Evolutionary conservation across 179 eudicot genomes (phyloP), one percentile per base, ranked within the genome.

Genomic region (Heliamphora pulchella): DNA sequence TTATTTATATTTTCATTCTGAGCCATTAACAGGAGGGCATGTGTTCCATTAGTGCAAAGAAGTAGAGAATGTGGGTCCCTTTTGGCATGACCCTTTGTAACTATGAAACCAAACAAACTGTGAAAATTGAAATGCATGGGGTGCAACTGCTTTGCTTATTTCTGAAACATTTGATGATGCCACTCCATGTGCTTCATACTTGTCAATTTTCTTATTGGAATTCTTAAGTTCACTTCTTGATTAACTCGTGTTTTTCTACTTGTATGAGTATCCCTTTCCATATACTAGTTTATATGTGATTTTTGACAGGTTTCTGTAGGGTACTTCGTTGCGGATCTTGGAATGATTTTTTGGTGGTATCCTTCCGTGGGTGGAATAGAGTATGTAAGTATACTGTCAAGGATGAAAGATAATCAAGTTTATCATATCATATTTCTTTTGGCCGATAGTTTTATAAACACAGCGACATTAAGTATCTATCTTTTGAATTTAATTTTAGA

Each of bases 281-380:
- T 55, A 11, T 69, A 71, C 46, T 22, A 71, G 20, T 71, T 55
- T 79, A 47, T 57, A 53, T 75, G n/a, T 70, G 64, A 71, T 76
- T 75, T 66, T 86, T 84, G 84, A 79, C 98, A 96, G 99, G 93
- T 92, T 80, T 92, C 99, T 77, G 97, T 90, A 79, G 99, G 99
- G 17, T 96, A 96, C 89, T 96, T 96, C 82, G 78, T 91, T 87
- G 87, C 96, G 63, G 99, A 96, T 89, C 94, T 96, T 79, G 96
- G 87, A 79, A 88, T 96, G 96, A 91, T 96, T 84, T 83, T 90
- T 84, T 96, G 99, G 99, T 82, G 90, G 71, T 94, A 88, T 89
- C 99, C 99, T 82, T 88, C 94, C 64, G 85, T 96, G 84, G 99
- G 99, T 82, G 98, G 99, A 84, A 51, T 90, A 58, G 99, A 96